These are phyloP conservation scores for Kurtzmaniella quercitrusa DNA, from an alignment of 1,139 yeast genomes.

Conservation along the genomic window DNA sequence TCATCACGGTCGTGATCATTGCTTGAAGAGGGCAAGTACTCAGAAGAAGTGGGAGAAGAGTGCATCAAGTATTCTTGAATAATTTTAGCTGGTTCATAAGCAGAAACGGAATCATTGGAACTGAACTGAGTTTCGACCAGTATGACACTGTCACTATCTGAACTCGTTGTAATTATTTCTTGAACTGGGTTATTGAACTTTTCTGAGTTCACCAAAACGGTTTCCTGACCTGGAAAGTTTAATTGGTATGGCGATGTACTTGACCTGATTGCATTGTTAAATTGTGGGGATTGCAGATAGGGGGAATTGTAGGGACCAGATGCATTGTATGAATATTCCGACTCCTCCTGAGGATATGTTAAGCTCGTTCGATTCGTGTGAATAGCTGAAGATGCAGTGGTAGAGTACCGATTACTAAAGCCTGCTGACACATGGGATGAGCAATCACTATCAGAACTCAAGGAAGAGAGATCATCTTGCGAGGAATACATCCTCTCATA, in stretches of 20 bases:
- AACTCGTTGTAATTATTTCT: no score
- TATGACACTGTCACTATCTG: no score
- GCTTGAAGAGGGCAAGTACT: neutral
- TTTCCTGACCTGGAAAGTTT: no score
- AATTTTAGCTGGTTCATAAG: neutral
- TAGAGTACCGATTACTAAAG: neutral
- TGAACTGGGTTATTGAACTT: neutral
- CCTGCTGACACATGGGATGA: neutral
- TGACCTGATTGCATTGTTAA: neutral
- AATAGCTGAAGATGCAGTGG: neutral
- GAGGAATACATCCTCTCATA: slow-evolving; percentile 19
- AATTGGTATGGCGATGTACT: neutral
- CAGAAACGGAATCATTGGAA: neutral
- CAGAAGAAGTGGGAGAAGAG: neutral
- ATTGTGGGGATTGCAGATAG: neutral
- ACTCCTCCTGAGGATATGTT: neutral
- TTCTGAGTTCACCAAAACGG: no score
- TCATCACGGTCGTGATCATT: neutral
- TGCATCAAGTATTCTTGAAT: neutral
- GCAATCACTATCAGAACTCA: slow-evolving; percentile 1
- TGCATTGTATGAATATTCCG: neutral
- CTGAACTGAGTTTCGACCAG: no score
- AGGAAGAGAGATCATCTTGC: neutral
- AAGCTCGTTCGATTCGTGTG: neutral
- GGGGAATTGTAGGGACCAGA: neutral